These are phyloP conservation scores for Calonectria pauciramosa DNA, from an alignment of 2,329 filamentous ascomycete genomes.

Conservation along the genomic window DNA sequence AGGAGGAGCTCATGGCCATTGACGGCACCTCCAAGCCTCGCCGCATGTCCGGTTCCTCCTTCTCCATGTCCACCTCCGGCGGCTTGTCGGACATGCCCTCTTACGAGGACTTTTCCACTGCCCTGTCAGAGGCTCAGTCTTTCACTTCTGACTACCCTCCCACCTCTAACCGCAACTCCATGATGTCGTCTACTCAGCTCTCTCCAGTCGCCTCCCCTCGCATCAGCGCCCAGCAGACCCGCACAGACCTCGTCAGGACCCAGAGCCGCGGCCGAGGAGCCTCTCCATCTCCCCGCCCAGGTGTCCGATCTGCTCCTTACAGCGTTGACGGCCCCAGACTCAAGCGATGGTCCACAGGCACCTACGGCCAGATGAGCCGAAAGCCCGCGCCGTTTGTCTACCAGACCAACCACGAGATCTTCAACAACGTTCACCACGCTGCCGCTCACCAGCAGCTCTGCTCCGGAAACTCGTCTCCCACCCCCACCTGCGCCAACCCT, in stretches of 20 bases:
- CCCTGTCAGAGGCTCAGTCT: conserved; percentile 76
- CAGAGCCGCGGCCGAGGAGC: conserved; percentile 76
- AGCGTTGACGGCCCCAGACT: conserved; percentile 75
- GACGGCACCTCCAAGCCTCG: conserved; percentile 69
- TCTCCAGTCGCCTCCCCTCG: conserved; percentile 81
- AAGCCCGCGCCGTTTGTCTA: conserved; percentile 74
- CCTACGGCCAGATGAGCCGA: conserved; percentile 71
- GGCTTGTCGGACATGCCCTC: conserved; percentile 77
- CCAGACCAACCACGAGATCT: conserved; percentile 71
- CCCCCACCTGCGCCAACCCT: conserved; percentile 57
- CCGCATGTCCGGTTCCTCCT: conserved; percentile 80
- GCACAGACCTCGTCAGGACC: conserved; percentile 72
- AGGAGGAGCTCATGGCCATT: conserved; percentile 65
- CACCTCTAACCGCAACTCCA: conserved; percentile 76
- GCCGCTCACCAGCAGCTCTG: conserved; percentile 65
- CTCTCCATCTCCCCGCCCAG: conserved; percentile 79
- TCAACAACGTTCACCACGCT: conserved; percentile 52
- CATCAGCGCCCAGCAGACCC: conserved; percentile 72
- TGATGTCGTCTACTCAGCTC: conserved; percentile 78
- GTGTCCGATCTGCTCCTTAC: conserved; percentile 78
- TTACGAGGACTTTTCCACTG: conserved; percentile 78
- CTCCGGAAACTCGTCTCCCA: conserved; percentile 56
- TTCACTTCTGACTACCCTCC: conserved; percentile 77
- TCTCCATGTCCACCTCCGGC: conserved; percentile 78
- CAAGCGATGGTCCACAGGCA: conserved; percentile 85